Conservation (phyloP, 2,329 filamentous ascomycete species). For the Coniosporium tulheliwenetii region DNA sequence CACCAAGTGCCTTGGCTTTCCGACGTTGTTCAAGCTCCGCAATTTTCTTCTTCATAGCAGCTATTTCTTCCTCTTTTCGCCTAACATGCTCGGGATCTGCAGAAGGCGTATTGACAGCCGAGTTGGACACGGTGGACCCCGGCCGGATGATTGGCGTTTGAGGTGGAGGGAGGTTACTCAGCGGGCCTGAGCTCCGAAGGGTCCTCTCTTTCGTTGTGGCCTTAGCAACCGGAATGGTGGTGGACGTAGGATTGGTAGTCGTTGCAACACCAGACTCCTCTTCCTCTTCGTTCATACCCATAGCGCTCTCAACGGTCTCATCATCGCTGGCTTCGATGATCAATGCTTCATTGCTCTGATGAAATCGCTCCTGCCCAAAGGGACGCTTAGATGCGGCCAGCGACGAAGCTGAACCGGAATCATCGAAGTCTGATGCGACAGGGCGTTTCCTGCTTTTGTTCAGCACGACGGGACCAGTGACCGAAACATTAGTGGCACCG, state of each 20-base stretch:
- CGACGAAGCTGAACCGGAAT: slow-evolving; percentile 22
- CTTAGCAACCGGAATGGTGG: no score
- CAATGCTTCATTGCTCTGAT: slow-evolving; percentile 41
- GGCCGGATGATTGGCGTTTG: no score
- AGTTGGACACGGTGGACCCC: slow-evolving; percentile 1
- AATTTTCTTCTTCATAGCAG: slow-evolving; percentile 31
- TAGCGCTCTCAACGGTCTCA: slow-evolving; percentile 28
- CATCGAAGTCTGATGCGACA: slow-evolving; percentile 56
- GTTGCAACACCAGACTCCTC: no score
- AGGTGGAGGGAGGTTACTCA: no score
- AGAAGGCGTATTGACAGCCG: slow-evolving; percentile 15
- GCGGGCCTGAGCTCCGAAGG: no score
- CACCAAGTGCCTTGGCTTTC: slow-evolving; percentile 24
- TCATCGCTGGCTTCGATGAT: slow-evolving; percentile 79
- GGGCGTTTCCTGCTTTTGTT: slow-evolving; percentile 36
- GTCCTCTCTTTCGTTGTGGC: no score
- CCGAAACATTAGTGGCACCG: no score
- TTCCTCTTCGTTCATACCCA: no score
- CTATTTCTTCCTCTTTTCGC: slow-evolving; percentile 32
- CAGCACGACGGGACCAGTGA: slow-evolving; percentile 1
- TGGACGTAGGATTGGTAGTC: no score
- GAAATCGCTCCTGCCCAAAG: slow-evolving; percentile 38
- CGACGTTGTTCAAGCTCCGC: slow-evolving; percentile 30
- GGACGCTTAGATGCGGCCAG: slow-evolving; percentile 38
- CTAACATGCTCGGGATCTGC: slow-evolving; percentile 26